Evolutionary conservation across 257 asterid species (phyloP).

Genomic region (Penstemon davidsonii): DNA sequence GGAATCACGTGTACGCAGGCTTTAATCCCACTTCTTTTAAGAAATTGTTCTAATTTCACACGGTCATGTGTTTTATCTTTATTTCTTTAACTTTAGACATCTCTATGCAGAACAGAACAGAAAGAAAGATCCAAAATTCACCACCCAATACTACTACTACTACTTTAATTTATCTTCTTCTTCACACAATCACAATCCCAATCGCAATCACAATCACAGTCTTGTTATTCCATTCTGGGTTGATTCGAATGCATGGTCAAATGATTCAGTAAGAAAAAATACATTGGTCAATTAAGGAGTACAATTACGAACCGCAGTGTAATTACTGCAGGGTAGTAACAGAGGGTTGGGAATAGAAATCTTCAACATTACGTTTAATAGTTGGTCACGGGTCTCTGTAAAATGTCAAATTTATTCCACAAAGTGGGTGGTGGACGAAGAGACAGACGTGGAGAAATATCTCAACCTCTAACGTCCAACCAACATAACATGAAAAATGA

Average conservation of each 20-base stretch:
- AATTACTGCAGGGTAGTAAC: not conserved
- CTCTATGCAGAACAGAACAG: slow-evolving; percentile 1
- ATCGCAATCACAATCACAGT: not conserved
- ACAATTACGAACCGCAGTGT: slow-evolving; percentile 11
- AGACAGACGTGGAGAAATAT: slow-evolving; percentile 35
- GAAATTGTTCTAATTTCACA: slow-evolving; percentile 28
- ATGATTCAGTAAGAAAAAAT: not conserved
- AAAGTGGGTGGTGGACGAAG: slow-evolving; percentile 44
- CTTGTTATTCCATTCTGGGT: not conserved
- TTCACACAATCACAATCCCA: slow-evolving; percentile 22
- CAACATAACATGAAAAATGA: slow-evolving; percentile 17
- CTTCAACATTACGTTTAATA: slow-evolving; percentile 28
- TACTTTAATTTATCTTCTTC: slow-evolving; percentile 12
- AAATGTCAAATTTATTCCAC: slow-evolving; percentile 21
- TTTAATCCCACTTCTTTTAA: slow-evolving; percentile 26
- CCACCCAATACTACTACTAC: slow-evolving; percentile 1
- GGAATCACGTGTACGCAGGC: slow-evolving; percentile 46
- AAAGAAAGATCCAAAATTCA: slow-evolving; percentile 17
- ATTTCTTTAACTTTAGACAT: no score
- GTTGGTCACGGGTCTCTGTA: slow-evolving; percentile 45
- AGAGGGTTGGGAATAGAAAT: slow-evolving; percentile 16
- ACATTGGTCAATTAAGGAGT: slow-evolving; percentile 13
- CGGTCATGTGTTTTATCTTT: slow-evolving; percentile 5
- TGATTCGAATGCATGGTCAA: slow-evolving; percentile 19
- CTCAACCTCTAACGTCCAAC: slow-evolving; percentile 37